These are phyloP conservation scores for Aspergillus neotritici DNA, from an alignment of 2,329 filamentous ascomycete species.

Conservation along the genomic window DNA sequence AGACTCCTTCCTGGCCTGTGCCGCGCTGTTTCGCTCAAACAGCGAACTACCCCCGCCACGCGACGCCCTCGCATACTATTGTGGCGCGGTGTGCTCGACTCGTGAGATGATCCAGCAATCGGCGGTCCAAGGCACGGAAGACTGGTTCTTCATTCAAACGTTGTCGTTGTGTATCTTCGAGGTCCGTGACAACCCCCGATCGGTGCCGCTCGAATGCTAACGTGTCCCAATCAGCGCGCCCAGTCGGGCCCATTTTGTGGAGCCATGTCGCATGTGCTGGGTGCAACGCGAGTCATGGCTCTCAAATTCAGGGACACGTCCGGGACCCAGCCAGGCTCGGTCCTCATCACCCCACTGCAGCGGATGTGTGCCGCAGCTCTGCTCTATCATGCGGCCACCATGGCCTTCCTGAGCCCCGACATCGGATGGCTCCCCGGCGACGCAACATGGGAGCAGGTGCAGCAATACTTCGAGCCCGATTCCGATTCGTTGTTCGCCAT, in stretches of 20 bases:
- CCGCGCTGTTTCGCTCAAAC: background rate
- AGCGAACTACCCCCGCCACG: background rate
- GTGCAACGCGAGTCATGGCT: constrained; percentile 2
- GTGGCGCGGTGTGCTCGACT: background rate
- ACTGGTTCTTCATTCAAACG: constrained; percentile 3
- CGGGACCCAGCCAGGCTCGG: background rate
- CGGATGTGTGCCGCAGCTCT: constrained; percentile 1
- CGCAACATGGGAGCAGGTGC: constrained; percentile 1
- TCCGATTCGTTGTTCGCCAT: background rate
- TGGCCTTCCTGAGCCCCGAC: background rate
- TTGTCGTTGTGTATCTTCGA: constrained; percentile 3
- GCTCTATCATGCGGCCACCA: constrained; percentile 3
- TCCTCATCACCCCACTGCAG: background rate
- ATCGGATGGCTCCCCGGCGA: background rate
- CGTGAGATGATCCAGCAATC: constrained; percentile 2
- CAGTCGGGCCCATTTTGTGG: constrained; percentile 1
- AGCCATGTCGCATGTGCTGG: background rate
- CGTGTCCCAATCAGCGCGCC: background rate
- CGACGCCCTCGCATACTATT: constrained; percentile 3
- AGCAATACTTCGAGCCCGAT: background rate
- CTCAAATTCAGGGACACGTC: background rate
- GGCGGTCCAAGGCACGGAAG: constrained; percentile 1
- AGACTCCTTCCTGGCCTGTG: constrained; percentile 2
- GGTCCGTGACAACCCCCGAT: background rate
- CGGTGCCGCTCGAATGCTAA: background rate